These are phyloP conservation scores for Ruellia speciosa DNA, from an alignment of 305 asterid species.

Conservation along the genomic window DNA sequence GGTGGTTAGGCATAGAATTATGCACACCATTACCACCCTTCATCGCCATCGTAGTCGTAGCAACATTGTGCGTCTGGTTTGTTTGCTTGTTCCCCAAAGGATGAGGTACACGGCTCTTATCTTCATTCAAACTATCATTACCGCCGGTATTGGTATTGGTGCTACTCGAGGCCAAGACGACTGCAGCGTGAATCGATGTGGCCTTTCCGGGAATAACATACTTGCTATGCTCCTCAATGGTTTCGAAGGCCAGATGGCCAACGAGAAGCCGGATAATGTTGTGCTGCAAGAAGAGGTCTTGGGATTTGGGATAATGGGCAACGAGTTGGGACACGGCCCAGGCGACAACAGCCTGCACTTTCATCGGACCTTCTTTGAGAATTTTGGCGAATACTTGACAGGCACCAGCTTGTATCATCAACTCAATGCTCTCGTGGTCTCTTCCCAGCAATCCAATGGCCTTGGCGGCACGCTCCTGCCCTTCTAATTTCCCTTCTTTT, in stretches of 20 bases:
- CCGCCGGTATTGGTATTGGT: neutral
- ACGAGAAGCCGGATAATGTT: conserved; percentile 38
- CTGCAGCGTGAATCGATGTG: conserved; percentile 41
- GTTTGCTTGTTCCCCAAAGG: conserved; percentile 38
- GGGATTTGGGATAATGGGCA: conserved; percentile 40
- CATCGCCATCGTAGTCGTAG: conserved; percentile 36
- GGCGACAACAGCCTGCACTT: conserved; percentile 41
- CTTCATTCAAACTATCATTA: conserved; percentile 25
- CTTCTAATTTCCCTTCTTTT: conserved; percentile 40
- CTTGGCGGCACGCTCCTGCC: conserved; percentile 41
- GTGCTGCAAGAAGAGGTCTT: conserved; percentile 39
- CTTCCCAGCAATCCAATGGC: conserved; percentile 48
- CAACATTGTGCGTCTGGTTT: conserved; percentile 40
- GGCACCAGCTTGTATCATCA: conserved; percentile 44
- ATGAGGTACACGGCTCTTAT: conserved; percentile 24
- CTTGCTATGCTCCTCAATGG: conserved; percentile 45
- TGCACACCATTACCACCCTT: conserved; percentile 20
- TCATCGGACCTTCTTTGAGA: conserved; percentile 42
- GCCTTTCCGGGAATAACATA: conserved; percentile 34
- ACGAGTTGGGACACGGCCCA: conserved; percentile 52
- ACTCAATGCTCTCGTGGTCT: conserved; percentile 44
- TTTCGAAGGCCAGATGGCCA: conserved; percentile 38
- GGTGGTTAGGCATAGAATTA: conserved; percentile 21
- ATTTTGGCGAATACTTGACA: conserved; percentile 41
- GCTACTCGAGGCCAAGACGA: conserved; percentile 31